Evolutionary conservation across 2,329 filamentous ascomycete species (phyloP), one percentile per base, ranked within the genome.

Genomic region (Penicillium thymicola): DNA sequence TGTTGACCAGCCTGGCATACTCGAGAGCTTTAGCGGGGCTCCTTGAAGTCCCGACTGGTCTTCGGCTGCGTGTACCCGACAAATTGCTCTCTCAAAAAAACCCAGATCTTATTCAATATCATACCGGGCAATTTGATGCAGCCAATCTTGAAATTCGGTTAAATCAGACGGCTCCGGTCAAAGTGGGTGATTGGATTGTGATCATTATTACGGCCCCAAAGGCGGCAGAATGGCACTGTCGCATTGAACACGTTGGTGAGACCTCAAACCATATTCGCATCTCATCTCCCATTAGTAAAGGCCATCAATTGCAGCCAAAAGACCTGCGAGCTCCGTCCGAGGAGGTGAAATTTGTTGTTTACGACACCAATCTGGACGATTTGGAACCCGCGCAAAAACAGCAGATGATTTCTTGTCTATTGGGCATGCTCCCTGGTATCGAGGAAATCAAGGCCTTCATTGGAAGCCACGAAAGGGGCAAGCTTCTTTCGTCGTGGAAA

Each of bases 1-100:
- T 97, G 2, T 81, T 97, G 0, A 75, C 95, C 45, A 92, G 86
- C 71, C 89, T 97, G 68, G 92, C 90, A 70, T 94, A 92, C 67
- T 69, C 76, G 13, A 83, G 85, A 45, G 78, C 86, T 6, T 64
- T 62, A 5, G 55, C 57, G 10, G 59, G 47, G 13, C 59, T 64
- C 14, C 71, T 87, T 27, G 75, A 74, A 36, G 79, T 86, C 49
- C 85, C 85, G 0, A 75, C 72, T 37, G 85, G 85, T 2, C 78
- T 87, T 51, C 79, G 78, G 21, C 66, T 87, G 41, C 77, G 73
- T 47, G 79, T 85, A 5, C 83, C 84, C 11, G 11, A 54, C 45
- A 18, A 54, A 38, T 16, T 52, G 37, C 23, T 42, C 13, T 3
- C 18, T 10, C 9, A 25, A 28, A 14, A 18, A 18, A 23, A 13